These are phyloP conservation scores for Santalum album DNA, from an alignment of 164 flowering plant genomes.

Conservation along the genomic window DNA sequence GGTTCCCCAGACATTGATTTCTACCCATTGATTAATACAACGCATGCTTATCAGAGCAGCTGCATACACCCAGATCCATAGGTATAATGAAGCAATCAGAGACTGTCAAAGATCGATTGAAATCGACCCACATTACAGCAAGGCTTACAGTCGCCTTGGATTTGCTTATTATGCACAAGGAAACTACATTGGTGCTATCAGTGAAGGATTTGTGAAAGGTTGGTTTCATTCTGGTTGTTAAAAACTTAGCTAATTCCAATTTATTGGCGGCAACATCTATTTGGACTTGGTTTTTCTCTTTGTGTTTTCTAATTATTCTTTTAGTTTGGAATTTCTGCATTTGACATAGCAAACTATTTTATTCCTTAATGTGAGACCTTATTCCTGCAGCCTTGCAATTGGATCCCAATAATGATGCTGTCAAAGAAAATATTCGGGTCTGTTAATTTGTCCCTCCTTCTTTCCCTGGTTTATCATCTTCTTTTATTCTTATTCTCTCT, in stretches of 20 bases:
- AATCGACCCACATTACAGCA: conserved; percentile 75
- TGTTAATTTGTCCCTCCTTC: conserved; percentile 5
- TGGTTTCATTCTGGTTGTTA: conserved; percentile 9
- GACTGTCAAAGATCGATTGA: conserved; percentile 70
- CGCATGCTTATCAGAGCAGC: conserved; percentile 65
- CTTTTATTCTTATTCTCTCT: not conserved
- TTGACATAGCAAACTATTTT: not conserved
- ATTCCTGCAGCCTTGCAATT: conserved; percentile 58
- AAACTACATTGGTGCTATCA: conserved; percentile 69
- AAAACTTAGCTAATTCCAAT: not conserved
- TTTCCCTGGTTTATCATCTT: not conserved
- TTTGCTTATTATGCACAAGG: conserved; percentile 87
- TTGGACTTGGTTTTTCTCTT: not conserved
- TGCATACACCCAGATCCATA: conserved; percentile 72
- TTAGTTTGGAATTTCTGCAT: too few species aligned
- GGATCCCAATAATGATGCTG: conserved; percentile 70
- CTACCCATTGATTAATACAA: not conserved
- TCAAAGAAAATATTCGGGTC: conserved; percentile 76
- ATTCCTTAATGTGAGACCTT: conserved; percentile 1
- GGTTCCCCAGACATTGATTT: not conserved
- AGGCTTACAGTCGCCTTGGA: conserved; percentile 93
- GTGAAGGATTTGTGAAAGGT: conserved; percentile 79
- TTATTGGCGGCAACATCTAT: not conserved
- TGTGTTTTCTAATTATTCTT: too few species aligned
- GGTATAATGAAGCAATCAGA: conserved; percentile 57